These are phyloP conservation scores for Dichotomopilus funicola DNA, from an alignment of 2,329 filamentous ascomycete genomes.

Conservation along the genomic window DNA sequence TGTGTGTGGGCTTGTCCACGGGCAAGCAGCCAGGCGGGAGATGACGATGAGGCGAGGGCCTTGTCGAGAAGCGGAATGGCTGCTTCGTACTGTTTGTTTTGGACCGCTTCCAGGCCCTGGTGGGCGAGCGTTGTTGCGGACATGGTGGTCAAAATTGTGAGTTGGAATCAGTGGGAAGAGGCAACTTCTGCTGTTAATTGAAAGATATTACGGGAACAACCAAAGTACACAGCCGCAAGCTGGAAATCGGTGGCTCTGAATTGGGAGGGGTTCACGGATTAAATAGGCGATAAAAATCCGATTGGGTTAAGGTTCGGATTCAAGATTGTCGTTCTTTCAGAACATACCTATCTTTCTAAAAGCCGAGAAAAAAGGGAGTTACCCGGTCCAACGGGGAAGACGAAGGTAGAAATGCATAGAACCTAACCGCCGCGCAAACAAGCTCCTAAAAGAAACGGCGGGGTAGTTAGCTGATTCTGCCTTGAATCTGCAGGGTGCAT, in stretches of 20 bases:
- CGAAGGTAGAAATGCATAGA: background rate
- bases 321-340: too few relatives aligned
- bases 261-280: too few relatives aligned
- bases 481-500: background rate
- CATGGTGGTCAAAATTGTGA: conserved; percentile 34
- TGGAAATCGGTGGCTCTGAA: too few relatives aligned
- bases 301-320: too few relatives aligned
- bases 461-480: conserved; percentile 6
- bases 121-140: conserved; percentile 45
- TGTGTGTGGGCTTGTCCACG: conserved; percentile 74
- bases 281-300: too few relatives aligned
- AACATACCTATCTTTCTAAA: too few relatives aligned
- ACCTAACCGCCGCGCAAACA: background rate
- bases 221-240: too few relatives aligned
- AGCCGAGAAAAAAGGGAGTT: too few relatives aligned
- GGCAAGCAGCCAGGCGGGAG: conserved; percentile 72
- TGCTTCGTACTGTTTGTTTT: conserved; percentile 54
- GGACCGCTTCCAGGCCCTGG: conserved; percentile 59
- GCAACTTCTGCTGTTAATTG: background rate
- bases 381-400: background rate
- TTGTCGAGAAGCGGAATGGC: conserved; percentile 63
- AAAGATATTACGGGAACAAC: too few relatives aligned
- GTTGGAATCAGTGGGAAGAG: background rate
- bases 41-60: conserved; percentile 59
- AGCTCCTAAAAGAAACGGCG: background rate